Evolutionary conservation across 176 grass and related monocot species (phyloP), one percentile per base, ranked within the genome.

Genomic region (Avena eriantha): DNA sequence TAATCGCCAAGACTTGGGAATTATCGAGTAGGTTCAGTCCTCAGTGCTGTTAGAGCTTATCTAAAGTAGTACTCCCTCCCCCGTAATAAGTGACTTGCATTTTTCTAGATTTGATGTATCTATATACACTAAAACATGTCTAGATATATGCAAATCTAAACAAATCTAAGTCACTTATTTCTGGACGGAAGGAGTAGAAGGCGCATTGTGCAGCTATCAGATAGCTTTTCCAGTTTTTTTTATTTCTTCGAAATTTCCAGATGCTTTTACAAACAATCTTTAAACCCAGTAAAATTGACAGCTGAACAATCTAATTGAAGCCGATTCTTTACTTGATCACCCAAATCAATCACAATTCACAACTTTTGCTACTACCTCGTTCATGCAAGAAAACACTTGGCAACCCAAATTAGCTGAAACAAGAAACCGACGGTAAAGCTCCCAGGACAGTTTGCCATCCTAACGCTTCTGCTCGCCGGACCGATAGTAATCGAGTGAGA

Each of bases 401-500:
- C 14, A 23, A 31, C 39, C 58, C 65, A 82, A 78, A 78, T 66
- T 59, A 76, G 66, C 58, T 39, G 67, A 80, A 80, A 19, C 73
- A 87, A 72, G 65, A 87, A 76, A 43, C 81, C 80, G 45, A 51
- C 33, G 9, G 7, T 73, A 22, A 8, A 47, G 47, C 26, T 71
- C 54, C 64, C 51, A 84, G 45, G 83, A 34, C 21, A 78, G 0
- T 1, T 23, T 83, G 26, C 41, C 34, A 79, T 67, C 21, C 68
- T 80, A 91, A 80, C 70, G 81, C 53, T 88, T 91, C 14, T 88
- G 81, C 70, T 88, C 90, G 31, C 48, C 82, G 29, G 84, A 73
- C 21, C 90, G 80, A 13, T 93, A 86, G 80, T 91, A 86, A 90
- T 93, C 90, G 36, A 88, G 84, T 21, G 89, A 91, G 48, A 94